phyloP scores from a whole-genome alignment of 2,329 filamentous ascomycete genomes.

The Dactylellina sp. region DNA sequence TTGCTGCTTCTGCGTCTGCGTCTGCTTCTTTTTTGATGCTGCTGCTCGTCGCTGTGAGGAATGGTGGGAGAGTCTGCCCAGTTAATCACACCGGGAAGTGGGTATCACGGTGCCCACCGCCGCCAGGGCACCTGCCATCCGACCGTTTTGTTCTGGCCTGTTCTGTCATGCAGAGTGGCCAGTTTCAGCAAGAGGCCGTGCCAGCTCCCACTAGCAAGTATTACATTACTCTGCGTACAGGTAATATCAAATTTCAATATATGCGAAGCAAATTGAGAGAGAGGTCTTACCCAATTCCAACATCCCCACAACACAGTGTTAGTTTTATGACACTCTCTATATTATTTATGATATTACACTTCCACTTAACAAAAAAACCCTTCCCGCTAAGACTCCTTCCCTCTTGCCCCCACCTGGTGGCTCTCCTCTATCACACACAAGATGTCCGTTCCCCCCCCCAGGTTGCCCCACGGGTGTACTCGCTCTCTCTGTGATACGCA shows the following conservation, averaged over 20 bases:
- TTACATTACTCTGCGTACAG: no score
- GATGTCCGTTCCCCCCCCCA: no score
- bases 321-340: constrained; percentile 28
- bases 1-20: no score
- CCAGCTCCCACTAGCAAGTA: constrained; percentile 23
- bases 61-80: background rate
- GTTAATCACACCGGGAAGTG: constrained; percentile 3
- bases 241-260: constrained; percentile 33
- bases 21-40: no score
- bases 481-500: no score
- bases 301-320: constrained; percentile 48
- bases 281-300: constrained; percentile 31
- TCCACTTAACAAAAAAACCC: no score
- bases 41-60: no score
- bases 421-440: no score
- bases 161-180: constrained; percentile 5
- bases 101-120: no score
- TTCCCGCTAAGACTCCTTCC: no score
- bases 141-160: background rate
- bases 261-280: constrained; percentile 40
- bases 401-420: background rate
- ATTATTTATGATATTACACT: background rate
- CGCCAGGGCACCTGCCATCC: constrained; percentile 46
- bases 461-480: no score
- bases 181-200: constrained; percentile 42